Base-by-base conservation (phyloP, 208 protist species). In the Trypanosoma theileri region DNA sequence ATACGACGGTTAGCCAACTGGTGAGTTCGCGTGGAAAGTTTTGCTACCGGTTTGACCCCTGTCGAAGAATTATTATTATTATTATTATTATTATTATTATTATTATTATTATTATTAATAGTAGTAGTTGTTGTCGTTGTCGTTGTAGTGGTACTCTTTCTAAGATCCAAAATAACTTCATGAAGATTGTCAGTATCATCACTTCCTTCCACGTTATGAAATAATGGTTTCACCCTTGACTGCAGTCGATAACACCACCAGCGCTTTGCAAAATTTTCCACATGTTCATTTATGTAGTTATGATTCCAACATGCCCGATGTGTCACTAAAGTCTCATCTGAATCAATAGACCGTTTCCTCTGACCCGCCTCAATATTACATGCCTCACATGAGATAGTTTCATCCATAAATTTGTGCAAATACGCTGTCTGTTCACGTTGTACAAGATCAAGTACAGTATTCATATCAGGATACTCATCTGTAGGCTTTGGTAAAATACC, bases 351-450 rank as follows among this genome's bases (percentile, higher is more conserved):
- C 9, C 71, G 62, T 19, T 64, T 74, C 11, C 69, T 79, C 31
- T 65, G 64, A 24, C 59, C 63, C 4, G 55, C 46, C 45, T 74
- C 61, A 13, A 61, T 14, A 21, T 69, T 71, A 41, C 63, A 69
- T 22, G 54, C 58, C 41, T 59, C 59, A 70, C 60, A 74, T 21
- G 55, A 21, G 11, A 75, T 19, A 16, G 52, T 78, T 44, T 85
- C 80, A 16, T 60, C 69, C 14, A 74, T 77, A 44, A 89, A 71
- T 44, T 71, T 74, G n/a, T 69, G 59, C 24, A 82, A 64, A 50
- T 82, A 91, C 8, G 77, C 64, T 4, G 57, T 61, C 63, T 84
- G 79, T 71, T 91, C 85, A 41, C 75, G 65, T 58, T 80, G 68
- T 19, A 86, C 78, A 55, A 86, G 59, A 22, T 80, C 71, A 31